Evolutionary conservation across 495 filamentous ascomycete genomes (phyloP).

Genomic region (Xylaria acuta): DNA sequence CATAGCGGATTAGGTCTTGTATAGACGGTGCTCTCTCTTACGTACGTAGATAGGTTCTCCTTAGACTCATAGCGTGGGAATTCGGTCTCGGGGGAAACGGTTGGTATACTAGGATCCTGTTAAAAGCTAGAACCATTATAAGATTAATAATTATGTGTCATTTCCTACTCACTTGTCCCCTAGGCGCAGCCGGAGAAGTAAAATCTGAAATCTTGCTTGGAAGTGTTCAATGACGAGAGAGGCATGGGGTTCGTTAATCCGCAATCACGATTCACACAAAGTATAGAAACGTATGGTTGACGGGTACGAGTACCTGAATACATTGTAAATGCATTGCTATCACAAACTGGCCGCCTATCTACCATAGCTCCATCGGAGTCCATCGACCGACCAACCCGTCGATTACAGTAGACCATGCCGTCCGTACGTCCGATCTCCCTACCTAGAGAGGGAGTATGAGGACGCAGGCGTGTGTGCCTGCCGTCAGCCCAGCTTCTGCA

Average conservation of each 20-base stretch:
- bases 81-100: not conserved
- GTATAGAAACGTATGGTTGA: not conserved
- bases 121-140: not conserved
- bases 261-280: not conserved
- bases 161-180: not conserved
- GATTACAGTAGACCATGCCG: not conserved
- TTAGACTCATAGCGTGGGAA: slow-evolving; percentile 4
- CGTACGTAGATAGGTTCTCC: not conserved
- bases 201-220: not conserved
- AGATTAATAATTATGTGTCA: not conserved
- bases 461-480: not conserved
- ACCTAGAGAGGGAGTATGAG: not conserved
- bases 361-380: not conserved
- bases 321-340: slow-evolving; percentile 3
- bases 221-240: not conserved
- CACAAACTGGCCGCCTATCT: not conserved
- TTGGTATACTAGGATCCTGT: not conserved
- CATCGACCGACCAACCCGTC: not conserved
- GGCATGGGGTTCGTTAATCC: not conserved
- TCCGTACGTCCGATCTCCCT: not conserved
- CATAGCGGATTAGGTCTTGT: slow-evolving; percentile 15
- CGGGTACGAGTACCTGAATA: not conserved
- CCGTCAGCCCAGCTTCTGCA: not conserved
- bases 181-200: not conserved
- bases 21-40: not conserved